Base-by-base conservation (phyloP, 202 grass and related monocot species). In the Zizania palustris region DNA sequence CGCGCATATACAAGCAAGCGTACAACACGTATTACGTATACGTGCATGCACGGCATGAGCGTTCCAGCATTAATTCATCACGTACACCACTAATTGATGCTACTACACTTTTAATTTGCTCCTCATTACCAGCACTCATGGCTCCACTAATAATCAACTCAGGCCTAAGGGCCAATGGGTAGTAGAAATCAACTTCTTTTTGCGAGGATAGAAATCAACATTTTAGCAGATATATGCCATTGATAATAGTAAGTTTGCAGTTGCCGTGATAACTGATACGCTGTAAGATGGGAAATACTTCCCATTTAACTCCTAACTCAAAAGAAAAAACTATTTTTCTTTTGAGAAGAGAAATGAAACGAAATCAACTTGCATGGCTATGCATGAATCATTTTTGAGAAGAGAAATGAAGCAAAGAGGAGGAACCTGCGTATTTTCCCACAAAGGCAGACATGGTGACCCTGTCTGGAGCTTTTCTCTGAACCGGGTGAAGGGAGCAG, bases 401-500 rank as follows among this genome's bases (percentile, higher is more conserved):
- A 20, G 3, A 51, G 18, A 65, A 1, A 35, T 33, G 3, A 1
- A 20, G 12, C 19, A 6, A 9, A 69, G 6, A 45, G 71, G 15
- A 82, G 58, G 67, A 79, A 97, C 95, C 95, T 92, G 95, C 62
- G 84, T 94, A 94, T 85, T 94, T 97, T 62, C 95, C 95, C 65
- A 88, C 81, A 61, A 97, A 97, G 82, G 95, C 91, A 82, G 95
- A 97, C 95, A 94, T 97, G 73, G 60, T 44, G 80, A 41, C 36
- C 41, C 43, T 37, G 45, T 72, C 18, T 12, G n/a, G 54, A n/a
- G 9, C 16, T n/a, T 5, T 59, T 76, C 12, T 40, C 13, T 33
- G 61, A 66, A 63, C 11, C 18, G 59, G 12, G 48, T 61, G 15
- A 41, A 63, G 60, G 45, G 49, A 66, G 60, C 45, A 63, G 6